A percentile compares a stretch with the other conserved stretches of the same genome.
These are phyloP conservation scores for Leishmania tropica DNA, from an alignment of 208 protist genomes.

Conservation along the genomic window DNA sequence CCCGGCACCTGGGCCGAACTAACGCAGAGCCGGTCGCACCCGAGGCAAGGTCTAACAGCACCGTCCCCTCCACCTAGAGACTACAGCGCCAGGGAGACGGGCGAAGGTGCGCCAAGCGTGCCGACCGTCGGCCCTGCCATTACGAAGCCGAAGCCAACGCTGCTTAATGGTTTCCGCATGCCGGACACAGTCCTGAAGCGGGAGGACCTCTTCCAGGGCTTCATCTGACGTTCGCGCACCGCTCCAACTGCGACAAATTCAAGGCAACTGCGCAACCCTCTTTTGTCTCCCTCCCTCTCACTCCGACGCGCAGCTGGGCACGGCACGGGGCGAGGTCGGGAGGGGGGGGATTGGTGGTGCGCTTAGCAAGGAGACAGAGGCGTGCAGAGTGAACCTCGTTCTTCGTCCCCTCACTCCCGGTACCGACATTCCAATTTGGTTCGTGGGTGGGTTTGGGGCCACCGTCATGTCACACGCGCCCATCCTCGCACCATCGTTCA, in stretches of 20 bases:
- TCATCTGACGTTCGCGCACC: background rate
- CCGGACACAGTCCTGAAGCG: slow-evolving; percentile 27
- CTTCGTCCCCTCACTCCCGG: background rate
- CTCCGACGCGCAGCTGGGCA: background rate
- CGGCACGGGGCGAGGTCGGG: background rate
- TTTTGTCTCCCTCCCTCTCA: background rate
- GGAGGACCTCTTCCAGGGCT: slow-evolving; percentile 31
- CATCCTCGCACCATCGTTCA: background rate
- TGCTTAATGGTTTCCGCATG: slow-evolving; percentile 31
- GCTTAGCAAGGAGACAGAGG: background rate
- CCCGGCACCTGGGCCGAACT: slow-evolving; percentile 10
- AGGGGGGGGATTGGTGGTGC: background rate
- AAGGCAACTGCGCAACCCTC: background rate
- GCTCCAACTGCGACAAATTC: background rate
- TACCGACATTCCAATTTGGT: background rate
- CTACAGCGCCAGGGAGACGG: background rate
- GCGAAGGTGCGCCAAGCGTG: background rate
- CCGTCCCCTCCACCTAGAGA: background rate
- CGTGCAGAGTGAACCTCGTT: background rate
- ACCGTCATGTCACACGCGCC: background rate
- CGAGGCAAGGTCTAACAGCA: background rate
- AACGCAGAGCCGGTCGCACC: background rate
- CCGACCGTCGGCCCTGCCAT: background rate
- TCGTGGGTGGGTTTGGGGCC: background rate
- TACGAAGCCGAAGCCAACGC: background rate